Evolutionary conservation across 208 protist genomes (phyloP).

Genomic region (Trypanosoma melophagium): DNA sequence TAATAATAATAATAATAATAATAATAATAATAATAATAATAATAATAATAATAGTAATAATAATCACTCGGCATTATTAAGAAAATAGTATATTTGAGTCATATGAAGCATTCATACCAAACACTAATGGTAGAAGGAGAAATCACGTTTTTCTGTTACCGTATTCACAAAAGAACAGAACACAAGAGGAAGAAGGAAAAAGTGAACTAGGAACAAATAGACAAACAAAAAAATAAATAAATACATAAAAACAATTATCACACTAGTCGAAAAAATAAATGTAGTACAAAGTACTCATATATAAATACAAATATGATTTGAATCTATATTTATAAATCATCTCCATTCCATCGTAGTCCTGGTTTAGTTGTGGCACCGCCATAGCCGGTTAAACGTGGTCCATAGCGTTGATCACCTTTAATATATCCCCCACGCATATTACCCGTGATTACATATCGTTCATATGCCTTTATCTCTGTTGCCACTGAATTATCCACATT

Average conservation of each 20-base stretch:
- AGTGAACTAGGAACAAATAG: background rate
- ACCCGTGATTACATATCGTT: constrained; percentile 78
- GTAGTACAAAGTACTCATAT: constrained; percentile 5
- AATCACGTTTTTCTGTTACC: background rate
- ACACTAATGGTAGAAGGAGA: too few relatives aligned
- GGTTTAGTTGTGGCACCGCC: constrained; percentile 83
- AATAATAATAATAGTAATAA: too few relatives aligned
- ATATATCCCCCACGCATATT: constrained; percentile 88
- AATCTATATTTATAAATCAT: constrained; percentile 51
- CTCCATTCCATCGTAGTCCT: constrained; percentile 82
- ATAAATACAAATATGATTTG: constrained; percentile 10
- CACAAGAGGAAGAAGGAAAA: background rate
- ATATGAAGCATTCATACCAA: too few relatives aligned
- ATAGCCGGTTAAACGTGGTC: constrained; percentile 79
- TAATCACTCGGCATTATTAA: too few relatives aligned
- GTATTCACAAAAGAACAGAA: background rate
- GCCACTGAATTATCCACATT: constrained; percentile 62
- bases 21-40: too few relatives aligned
- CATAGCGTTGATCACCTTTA: constrained; percentile 83
- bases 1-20: too few relatives aligned
- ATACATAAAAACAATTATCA: background rate
- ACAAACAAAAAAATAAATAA: constrained; percentile 1
- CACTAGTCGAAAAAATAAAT: background rate
- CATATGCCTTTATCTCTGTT: constrained; percentile 62
- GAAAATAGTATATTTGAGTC: too few relatives aligned